Evolutionary conservation across 2,329 filamentous ascomycete genomes (phyloP).

Genomic region (Clarireedia hainanense): DNA sequence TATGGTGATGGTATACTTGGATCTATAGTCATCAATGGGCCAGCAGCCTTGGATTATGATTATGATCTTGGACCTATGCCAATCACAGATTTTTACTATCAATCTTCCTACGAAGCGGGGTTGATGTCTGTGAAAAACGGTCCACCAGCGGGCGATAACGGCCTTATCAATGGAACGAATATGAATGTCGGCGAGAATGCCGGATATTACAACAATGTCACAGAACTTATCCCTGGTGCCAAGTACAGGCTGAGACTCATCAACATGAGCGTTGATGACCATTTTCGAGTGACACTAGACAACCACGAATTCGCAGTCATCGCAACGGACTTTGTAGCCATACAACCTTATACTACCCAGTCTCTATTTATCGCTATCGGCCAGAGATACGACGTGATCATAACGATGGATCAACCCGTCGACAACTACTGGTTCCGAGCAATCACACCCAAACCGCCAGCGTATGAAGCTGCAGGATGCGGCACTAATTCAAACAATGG

Average conservation of each 20-base stretch:
- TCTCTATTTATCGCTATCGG: slow-evolving; percentile 33
- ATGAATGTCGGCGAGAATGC: slow-evolving; percentile 4
- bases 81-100: not conserved
- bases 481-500: not conserved
- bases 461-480: not conserved
- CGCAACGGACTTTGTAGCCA: slow-evolving; percentile 25
- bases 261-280: slow-evolving; percentile 13
- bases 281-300: slow-evolving; percentile 14
- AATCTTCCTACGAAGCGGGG: slow-evolving; percentile 32
- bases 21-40: slow-evolving; percentile 2
- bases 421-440: slow-evolving; percentile 48
- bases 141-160: slow-evolving; percentile 32
- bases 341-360: slow-evolving; percentile 20
- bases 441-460: slow-evolving; percentile 29
- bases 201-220: slow-evolving; percentile 1
- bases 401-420: slow-evolving; percentile 54
- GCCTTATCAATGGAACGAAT: slow-evolving; percentile 37
- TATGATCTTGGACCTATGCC: slow-evolving; percentile 4
- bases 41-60: slow-evolving; percentile 35
- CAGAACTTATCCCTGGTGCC: not conserved
- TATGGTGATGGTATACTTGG: slow-evolving; percentile 47
- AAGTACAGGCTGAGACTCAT: slow-evolving; percentile 15
- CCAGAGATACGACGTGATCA: slow-evolving; percentile 47
- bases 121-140: slow-evolving; percentile 13
- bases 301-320: slow-evolving; percentile 34